These are phyloP conservation scores for Aspergillus sp. DNA, from an alignment of 2,329 filamentous ascomycete species.

Conservation along the genomic window DNA sequence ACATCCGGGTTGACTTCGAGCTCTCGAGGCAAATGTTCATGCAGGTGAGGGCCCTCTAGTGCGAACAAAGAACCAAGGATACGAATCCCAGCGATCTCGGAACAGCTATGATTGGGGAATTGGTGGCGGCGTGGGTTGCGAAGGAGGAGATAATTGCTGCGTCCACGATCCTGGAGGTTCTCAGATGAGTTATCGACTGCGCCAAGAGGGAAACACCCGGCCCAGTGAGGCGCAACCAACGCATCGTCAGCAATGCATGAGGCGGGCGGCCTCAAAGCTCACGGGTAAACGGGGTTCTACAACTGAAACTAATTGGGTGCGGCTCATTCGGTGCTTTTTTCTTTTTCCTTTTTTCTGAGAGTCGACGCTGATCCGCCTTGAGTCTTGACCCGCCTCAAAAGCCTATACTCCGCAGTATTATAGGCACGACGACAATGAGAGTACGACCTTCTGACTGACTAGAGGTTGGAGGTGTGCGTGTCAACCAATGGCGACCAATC, in stretches of 20 bases:
- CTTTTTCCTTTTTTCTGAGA: slow-evolving; percentile 5
- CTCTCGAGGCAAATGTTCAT: background rate
- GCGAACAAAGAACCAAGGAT: background rate
- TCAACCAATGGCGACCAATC: background rate
- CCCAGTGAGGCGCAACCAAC: slow-evolving; percentile 14
- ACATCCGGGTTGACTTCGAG: background rate
- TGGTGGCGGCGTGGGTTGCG: background rate
- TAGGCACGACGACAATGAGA: background rate
- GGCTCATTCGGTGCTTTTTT: slow-evolving; percentile 20
- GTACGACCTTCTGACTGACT: background rate
- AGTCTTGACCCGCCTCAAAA: slow-evolving; percentile 4
- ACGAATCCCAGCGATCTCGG: background rate
- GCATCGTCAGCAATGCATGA: slow-evolving; percentile 14
- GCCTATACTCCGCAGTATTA: slow-evolving; percentile 4
- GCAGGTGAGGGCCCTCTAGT: background rate
- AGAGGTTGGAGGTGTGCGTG: background rate
- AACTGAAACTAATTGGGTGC: slow-evolving; percentile 21
- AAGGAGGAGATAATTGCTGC: background rate
- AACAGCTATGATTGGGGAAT: background rate
- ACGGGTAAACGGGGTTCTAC: background rate
- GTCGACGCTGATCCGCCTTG: background rate
- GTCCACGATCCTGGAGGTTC: background rate
- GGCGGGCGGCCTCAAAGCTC: background rate
- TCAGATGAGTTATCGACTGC: slow-evolving; percentile 5
- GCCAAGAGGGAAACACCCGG: slow-evolving; percentile 13